Conservation (phyloP, 257 asterid species). For the Nicotiana sylvestris region DNA sequence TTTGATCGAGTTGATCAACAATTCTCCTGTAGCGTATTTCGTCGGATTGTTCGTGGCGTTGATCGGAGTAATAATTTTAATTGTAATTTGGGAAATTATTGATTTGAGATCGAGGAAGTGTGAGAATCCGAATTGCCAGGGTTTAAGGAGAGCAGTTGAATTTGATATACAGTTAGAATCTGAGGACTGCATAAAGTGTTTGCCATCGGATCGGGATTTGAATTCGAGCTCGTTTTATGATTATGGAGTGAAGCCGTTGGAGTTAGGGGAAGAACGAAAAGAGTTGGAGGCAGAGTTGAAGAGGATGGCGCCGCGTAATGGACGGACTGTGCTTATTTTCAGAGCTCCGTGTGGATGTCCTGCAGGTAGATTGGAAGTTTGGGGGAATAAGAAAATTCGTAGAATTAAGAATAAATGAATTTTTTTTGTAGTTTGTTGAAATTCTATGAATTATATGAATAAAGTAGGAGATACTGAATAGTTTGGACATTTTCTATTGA, state of each 20-base stretch:
- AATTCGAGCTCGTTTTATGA: conserved; percentile 8
- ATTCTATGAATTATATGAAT: background rate
- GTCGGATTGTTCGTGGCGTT: conserved; percentile 31
- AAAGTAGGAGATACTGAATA: background rate
- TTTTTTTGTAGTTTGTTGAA: background rate
- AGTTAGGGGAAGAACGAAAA: conserved; percentile 44
- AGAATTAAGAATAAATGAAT: conserved; percentile 38
- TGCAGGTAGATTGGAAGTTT: conserved; percentile 56
- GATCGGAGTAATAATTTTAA: conserved; percentile 23
- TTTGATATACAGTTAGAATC: conserved; percentile 58
- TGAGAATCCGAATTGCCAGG: conserved; percentile 43
- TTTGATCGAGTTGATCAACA: conserved; percentile 33
- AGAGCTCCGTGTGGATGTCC: conserved; percentile 59
- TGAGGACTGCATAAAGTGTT: conserved; percentile 49
- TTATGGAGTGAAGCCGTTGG: conserved; percentile 30
- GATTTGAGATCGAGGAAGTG: conserved; percentile 46
- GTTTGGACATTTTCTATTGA: background rate
- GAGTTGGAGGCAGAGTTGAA: conserved; percentile 54
- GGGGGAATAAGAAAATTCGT: conserved; percentile 52
- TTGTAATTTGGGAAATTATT: conserved; percentile 26
- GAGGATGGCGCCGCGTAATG: conserved; percentile 58
- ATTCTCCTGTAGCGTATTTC: conserved; percentile 41
- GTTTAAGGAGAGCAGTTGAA: conserved; percentile 51
- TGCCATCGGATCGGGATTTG: conserved; percentile 16
- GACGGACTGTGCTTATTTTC: conserved; percentile 52